phyloP scores from a whole-genome alignment of 2,329 filamentous ascomycete species.

The Venturia oleaginea region DNA sequence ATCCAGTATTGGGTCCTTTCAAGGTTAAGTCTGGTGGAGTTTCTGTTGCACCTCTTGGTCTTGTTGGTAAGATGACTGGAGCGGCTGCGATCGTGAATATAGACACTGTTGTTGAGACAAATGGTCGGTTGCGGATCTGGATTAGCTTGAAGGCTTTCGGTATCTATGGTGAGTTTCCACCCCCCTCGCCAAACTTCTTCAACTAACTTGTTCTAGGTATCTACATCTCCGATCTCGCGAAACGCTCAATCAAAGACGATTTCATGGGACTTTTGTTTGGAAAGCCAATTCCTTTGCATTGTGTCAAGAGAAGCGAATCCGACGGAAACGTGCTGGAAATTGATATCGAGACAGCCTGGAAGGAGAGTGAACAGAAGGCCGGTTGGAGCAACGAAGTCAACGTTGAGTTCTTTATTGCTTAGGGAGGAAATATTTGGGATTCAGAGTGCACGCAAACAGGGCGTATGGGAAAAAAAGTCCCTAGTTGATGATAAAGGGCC shows the following conservation, averaged over 20 bases:
- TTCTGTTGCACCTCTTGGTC: slow-evolving; percentile 60
- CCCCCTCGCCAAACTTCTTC: neutral
- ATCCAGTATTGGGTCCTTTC: slow-evolving; percentile 36
- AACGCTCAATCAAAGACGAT: slow-evolving; percentile 51
- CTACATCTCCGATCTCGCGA: slow-evolving; percentile 62
- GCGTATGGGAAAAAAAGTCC: too few species aligned
- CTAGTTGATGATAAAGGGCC: too few species aligned
- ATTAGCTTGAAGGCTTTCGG: slow-evolving; percentile 74
- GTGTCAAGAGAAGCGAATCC: slow-evolving; percentile 49
- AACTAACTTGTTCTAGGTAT: slow-evolving; percentile 44
- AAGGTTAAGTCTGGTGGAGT: slow-evolving; percentile 31
- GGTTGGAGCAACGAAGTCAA: slow-evolving; percentile 76
- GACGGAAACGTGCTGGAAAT: slow-evolving; percentile 60
- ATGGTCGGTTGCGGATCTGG: slow-evolving; percentile 55
- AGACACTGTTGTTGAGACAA: slow-evolving; percentile 49
- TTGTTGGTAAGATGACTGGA: slow-evolving; percentile 84
- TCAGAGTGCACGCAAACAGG: too few species aligned
- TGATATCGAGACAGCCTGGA: slow-evolving; percentile 70
- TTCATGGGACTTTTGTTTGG: slow-evolving; percentile 70
- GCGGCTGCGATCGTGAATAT: slow-evolving; percentile 63
- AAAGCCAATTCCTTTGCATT: slow-evolving; percentile 56
- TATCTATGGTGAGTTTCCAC: slow-evolving; percentile 47
- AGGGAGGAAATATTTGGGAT: neutral
- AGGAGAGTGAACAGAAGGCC: slow-evolving; percentile 56
- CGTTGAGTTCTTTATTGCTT: slow-evolving; percentile 50